Conservation (phyloP, 257 asterid genomes). For the Echium plantagineum region DNA sequence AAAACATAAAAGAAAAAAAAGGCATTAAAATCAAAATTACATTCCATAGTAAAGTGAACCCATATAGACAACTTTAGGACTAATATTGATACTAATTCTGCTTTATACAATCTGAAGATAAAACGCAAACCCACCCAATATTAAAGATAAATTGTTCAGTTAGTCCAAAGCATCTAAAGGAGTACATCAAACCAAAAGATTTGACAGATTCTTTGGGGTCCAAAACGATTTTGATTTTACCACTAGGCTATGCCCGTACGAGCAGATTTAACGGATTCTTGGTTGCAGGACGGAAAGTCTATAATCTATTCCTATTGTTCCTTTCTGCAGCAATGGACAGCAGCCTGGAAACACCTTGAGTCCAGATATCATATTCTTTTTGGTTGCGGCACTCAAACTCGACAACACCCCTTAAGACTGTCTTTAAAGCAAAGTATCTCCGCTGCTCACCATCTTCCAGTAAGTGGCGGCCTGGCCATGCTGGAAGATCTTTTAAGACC, state of each 20-base stretch:
- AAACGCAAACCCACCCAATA: constrained; percentile 33
- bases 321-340: constrained; percentile 66
- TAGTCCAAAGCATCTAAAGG: constrained; percentile 16
- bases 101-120: constrained; percentile 21
- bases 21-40: constrained; percentile 22
- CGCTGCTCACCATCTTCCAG: constrained; percentile 77
- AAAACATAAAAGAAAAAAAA: constrained; percentile 7
- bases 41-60: constrained; percentile 25
- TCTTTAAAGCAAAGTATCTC: constrained; percentile 70
- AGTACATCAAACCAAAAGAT: constrained; percentile 11
- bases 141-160: constrained; percentile 12
- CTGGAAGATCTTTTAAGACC: constrained; percentile 70
- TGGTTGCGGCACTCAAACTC: constrained; percentile 84
- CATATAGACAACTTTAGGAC: constrained; percentile 21
- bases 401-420: constrained; percentile 61
- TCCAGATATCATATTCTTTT: constrained; percentile 86
- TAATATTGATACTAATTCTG: constrained; percentile 6
- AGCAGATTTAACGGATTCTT: not conserved
- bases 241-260: no score
- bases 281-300: constrained; percentile 4
- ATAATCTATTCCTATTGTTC: constrained; percentile 43
- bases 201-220: not conserved
- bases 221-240: no score
- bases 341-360: constrained; percentile 87
- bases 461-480: constrained; percentile 96